Conservation (phyloP, 148 eudicot species). For the Talinum fruticosum region DNA sequence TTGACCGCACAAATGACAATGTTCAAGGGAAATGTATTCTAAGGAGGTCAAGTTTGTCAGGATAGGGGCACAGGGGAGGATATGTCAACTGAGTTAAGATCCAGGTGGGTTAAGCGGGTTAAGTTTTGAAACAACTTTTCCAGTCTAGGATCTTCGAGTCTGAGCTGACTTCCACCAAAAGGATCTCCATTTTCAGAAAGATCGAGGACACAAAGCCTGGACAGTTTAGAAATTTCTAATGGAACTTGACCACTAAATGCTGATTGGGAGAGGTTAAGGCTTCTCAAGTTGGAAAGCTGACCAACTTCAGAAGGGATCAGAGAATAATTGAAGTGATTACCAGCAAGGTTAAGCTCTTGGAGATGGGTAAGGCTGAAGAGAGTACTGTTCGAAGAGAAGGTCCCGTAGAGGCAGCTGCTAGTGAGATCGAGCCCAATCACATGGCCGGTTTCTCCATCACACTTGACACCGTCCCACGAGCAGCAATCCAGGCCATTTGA, state of each 20-base stretch:
- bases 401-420: slow-evolving; percentile 28
- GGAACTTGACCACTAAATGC: neutral
- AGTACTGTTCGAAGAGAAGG: slow-evolving; percentile 2
- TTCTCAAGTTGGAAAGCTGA: neutral
- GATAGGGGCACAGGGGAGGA: neutral
- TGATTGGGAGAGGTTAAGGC: neutral
- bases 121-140: neutral
- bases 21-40: neutral
- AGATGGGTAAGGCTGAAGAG: slow-evolving; percentile 34
- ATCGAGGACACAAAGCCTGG: neutral
- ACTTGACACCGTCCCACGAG: slow-evolving; percentile 38
- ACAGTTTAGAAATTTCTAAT: neutral
- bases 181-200: neutral
- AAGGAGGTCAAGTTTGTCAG: neutral
- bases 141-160: neutral
- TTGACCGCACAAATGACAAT: neutral
- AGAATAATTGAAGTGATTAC: slow-evolving; percentile 29
- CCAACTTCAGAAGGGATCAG: neutral
- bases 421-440: slow-evolving; percentile 35
- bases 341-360: slow-evolving; percentile 25
- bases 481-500: slow-evolving; percentile 23
- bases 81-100: neutral
- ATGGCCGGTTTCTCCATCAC: slow-evolving; percentile 25
- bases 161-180: neutral
- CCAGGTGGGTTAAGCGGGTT: neutral